Evolutionary conservation across 2,329 filamentous ascomycete genomes (phyloP), one percentile per base, ranked within the genome.

Genomic region (Calonectria henricotiae): DNA sequence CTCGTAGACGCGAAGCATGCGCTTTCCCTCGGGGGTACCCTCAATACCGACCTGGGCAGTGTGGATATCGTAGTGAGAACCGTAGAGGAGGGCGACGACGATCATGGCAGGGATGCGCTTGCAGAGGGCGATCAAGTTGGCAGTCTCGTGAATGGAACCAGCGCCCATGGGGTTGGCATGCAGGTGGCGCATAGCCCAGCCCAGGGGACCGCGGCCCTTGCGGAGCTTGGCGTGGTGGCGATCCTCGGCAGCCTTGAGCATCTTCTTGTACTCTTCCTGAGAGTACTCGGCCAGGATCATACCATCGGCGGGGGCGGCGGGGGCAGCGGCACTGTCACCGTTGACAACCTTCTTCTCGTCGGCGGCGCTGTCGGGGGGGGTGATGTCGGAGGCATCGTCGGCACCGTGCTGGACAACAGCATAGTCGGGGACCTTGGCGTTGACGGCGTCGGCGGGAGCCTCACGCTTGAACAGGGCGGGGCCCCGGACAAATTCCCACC

Each of bases 31-130:
- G 7, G 92, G 92, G 1, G 93, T 94, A 25, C 92, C 92, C 13
- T 85, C 79, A 51, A 94, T 87, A 79, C 93, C 93, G 63, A 86
- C 86, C 85, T 95, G 93, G 5, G 92, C 92, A 60, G 89, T 87
- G 86, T 95, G 93, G 78, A 95, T 96, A 76, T 96, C 93, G 83
- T 95, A 96, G 87, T 95, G 86, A 30, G 92, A 80, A 81, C 94
- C 94, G 80, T 96, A 96, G 62, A 95, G 88, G 17, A 86, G 79
- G 66, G 86, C 92, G 73, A 85, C 86, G 49, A 90, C 86, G 71
- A 93, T 80, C 82, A 88, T 87, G 62, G 94, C 92, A 0, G 93
- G 93, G 9, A 95, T 79, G 25, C 93, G 92, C 82, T 89, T 92
- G 70, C 86, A 32, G 25, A 91, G 70, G 62, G 88, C 87, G 79